Evolutionary conservation across 2,329 filamentous ascomycete species (phyloP).

Genomic region (Trichocomaceae sp.): DNA sequence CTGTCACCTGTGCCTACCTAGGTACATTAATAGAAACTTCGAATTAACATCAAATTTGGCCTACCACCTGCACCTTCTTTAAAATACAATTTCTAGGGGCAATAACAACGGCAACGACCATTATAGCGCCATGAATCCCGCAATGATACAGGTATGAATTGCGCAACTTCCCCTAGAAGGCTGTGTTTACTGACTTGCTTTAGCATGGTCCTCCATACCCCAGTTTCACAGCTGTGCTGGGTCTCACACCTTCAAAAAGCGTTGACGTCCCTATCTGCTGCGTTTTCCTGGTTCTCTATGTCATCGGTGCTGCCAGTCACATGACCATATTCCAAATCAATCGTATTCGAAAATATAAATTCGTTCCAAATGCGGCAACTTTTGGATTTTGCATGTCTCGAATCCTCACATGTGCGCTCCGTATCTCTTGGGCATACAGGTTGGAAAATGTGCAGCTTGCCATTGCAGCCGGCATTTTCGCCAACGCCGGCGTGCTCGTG

Average conservation of each 20-base stretch:
- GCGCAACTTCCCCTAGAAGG: neutral
- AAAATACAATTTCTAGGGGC: neutral
- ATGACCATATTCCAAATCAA: conserved; percentile 44
- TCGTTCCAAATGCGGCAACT: conserved; percentile 40
- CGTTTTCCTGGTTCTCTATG: conserved; percentile 52
- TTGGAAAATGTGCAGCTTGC: conserved; percentile 41
- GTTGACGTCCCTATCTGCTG: conserved; percentile 61
- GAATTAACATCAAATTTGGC: neutral
- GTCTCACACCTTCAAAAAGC: conserved; percentile 47
- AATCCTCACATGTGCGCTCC: conserved; percentile 42
- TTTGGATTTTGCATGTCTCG: conserved; percentile 49
- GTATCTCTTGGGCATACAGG: conserved; percentile 50
- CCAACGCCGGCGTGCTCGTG: conserved; percentile 66
- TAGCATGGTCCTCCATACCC: conserved; percentile 24
- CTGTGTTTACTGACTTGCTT: neutral
- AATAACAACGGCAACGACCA: neutral
- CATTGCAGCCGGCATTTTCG: conserved; percentile 60
- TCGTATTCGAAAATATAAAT: conserved; percentile 39
- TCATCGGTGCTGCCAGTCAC: conserved; percentile 36
- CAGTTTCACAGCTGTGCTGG: conserved; percentile 25
- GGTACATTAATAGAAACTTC: neutral
- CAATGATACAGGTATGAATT: neutral
- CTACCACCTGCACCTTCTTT: neutral
- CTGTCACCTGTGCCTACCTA: neutral
- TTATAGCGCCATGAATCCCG: neutral